Conservation (phyloP, 768 basidiomycete species). For the Boletus eberwhitei region DNA sequence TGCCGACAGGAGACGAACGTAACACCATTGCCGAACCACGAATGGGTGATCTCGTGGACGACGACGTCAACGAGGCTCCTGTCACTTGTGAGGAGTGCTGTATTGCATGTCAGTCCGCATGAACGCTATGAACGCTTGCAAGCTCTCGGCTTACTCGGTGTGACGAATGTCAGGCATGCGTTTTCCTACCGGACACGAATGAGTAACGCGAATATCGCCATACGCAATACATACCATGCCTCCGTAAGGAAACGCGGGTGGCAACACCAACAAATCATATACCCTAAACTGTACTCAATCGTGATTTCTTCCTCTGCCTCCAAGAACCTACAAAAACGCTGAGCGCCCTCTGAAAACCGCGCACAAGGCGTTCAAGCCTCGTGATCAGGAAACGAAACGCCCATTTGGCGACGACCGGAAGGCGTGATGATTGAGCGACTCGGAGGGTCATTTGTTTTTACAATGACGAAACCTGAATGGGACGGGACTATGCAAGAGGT, state of each 20-base stretch:
- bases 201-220: not conserved
- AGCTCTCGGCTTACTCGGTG: slow-evolving; percentile 59
- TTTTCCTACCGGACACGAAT: slow-evolving; percentile 59
- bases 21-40: slow-evolving; percentile 87
- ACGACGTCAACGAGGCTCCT: slow-evolving; percentile 83
- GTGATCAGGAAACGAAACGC: too few relatives aligned
- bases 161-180: slow-evolving; percentile 81
- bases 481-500: too few relatives aligned
- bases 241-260: slow-evolving; percentile 89
- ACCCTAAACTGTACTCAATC: slow-evolving; percentile 79
- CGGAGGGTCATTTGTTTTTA: too few relatives aligned
- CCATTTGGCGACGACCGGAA: too few relatives aligned
- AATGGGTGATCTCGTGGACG: slow-evolving; percentile 81
- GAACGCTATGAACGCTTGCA: not conserved
- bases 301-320: slow-evolving; percentile 67
- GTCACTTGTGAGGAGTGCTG: slow-evolving; percentile 82
- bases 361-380: too few relatives aligned
- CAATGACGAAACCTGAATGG: too few relatives aligned
- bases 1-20: slow-evolving; percentile 42
- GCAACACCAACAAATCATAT: slow-evolving; percentile 84
- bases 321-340: slow-evolving; percentile 53
- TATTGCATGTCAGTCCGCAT: not conserved
- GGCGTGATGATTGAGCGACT: too few relatives aligned
- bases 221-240: slow-evolving; percentile 56
- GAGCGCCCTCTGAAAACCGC: too few relatives aligned